Percentiles rank a stretch among this genome's conserved stretches.
Conservation (phyloP, 2,329 filamentous ascomycete genomes). For the Fusarium odoratissimum region DNA sequence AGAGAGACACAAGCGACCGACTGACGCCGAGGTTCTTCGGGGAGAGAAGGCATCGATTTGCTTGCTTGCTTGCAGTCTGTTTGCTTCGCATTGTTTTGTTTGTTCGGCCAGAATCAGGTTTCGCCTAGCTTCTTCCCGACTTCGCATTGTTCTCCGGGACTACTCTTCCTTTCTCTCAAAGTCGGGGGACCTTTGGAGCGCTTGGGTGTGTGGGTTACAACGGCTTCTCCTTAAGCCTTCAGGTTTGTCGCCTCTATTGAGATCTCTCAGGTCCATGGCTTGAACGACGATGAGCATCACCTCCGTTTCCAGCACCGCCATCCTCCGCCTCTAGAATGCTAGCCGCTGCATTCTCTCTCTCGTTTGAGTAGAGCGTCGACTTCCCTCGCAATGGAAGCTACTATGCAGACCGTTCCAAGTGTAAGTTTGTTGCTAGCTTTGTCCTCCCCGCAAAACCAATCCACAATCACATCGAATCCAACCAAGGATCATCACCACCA, state of each 20-base stretch:
- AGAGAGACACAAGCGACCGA: slow-evolving; percentile 26
- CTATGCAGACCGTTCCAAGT: slow-evolving; percentile 66
- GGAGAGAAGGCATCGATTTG: slow-evolving; percentile 14
- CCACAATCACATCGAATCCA: slow-evolving; percentile 31
- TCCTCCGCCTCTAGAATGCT: slow-evolving; percentile 51
- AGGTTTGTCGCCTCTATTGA: slow-evolving; percentile 23
- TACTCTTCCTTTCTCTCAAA: slow-evolving; percentile 27
- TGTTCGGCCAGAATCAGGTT: slow-evolving; percentile 30
- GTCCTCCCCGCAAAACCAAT: slow-evolving; percentile 36
- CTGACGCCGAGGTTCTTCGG: slow-evolving; percentile 23
- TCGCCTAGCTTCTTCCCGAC: slow-evolving; percentile 37
- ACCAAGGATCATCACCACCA: slow-evolving; percentile 40
- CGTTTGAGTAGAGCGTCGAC: slow-evolving; percentile 53
- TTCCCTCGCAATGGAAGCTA: slow-evolving; percentile 52
- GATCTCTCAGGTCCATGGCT: slow-evolving; percentile 41
- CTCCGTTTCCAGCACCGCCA: slow-evolving; percentile 44
- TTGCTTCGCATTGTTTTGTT: slow-evolving; percentile 19
- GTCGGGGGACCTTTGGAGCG: slow-evolving; percentile 26
- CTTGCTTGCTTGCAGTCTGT: slow-evolving; percentile 14
- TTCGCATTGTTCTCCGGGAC: slow-evolving; percentile 22
- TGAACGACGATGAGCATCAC: slow-evolving; percentile 48
- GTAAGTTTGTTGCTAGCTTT: slow-evolving; percentile 53
- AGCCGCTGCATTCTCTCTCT: slow-evolving; percentile 49
- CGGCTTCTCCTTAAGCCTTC: slow-evolving; percentile 18
- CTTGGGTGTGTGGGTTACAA: slow-evolving; percentile 31